A percentile compares a stretch with the other conserved stretches of the same genome.
Evolutionary conservation across 306 rosid genomes (phyloP).

Genomic region (Cicer arietinum): DNA sequence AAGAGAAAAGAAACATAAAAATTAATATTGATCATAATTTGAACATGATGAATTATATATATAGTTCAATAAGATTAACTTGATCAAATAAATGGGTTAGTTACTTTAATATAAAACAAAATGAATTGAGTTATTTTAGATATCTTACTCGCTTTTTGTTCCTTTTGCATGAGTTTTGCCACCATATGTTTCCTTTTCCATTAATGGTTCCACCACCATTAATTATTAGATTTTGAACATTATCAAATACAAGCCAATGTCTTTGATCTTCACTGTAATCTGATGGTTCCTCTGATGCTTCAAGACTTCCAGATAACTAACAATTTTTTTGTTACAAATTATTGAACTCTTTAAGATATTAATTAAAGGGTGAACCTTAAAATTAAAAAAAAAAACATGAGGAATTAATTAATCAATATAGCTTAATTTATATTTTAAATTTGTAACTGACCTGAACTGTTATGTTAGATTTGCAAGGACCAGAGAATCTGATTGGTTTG

Average conservation of each 20-base stretch:
- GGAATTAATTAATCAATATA: neutral
- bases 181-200: constrained; percentile 85
- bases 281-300: constrained; percentile 60
- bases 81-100: neutral
- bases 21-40: constrained; percentile 19
- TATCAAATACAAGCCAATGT: constrained; percentile 64
- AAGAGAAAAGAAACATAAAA: neutral
- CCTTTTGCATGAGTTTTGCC: constrained; percentile 78
- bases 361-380: neutral
- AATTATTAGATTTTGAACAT: constrained; percentile 48
- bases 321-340: neutral
- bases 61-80: neutral
- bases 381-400: neutral
- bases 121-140: neutral
- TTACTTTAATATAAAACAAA: neutral
- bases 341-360: neutral
- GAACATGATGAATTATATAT: neutral
- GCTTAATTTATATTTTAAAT: neutral
- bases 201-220: constrained; percentile 74
- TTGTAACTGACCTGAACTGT: constrained; percentile 56
- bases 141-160: constrained; percentile 53
- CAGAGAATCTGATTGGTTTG: constrained; percentile 65
- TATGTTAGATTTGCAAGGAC: constrained; percentile 74
- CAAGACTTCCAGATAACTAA: constrained; percentile 68
- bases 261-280: constrained; percentile 50